These are phyloP conservation scores for Leptographium lundbergii DNA, from an alignment of 2,329 filamentous ascomycete species.

Conservation along the genomic window DNA sequence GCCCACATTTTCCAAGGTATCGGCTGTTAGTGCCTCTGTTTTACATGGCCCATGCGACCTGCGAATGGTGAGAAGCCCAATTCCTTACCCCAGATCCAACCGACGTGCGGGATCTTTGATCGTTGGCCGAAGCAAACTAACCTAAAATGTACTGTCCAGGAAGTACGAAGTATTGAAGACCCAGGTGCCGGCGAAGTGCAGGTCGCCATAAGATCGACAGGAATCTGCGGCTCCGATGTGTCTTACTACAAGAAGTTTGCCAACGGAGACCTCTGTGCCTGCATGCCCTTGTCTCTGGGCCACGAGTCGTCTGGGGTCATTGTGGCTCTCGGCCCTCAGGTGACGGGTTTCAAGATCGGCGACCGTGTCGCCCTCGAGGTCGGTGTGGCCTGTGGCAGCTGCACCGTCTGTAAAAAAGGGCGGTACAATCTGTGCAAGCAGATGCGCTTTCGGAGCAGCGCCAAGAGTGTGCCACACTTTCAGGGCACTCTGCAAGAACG, in stretches of 20 bases:
- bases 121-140: neutral
- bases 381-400: conserved; percentile 39
- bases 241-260: conserved; percentile 62
- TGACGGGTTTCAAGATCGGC: conserved; percentile 38
- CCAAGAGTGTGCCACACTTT: conserved; percentile 50
- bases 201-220: conserved; percentile 51
- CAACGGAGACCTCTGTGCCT: conserved; percentile 57
- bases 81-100: conserved; percentile 5
- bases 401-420: conserved; percentile 37
- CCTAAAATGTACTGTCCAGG: conserved; percentile 22
- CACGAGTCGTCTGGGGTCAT: conserved; percentile 50
- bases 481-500: conserved; percentile 50
- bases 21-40: conserved; percentile 39
- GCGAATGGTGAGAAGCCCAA: conserved; percentile 34
- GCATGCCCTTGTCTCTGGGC: conserved; percentile 51
- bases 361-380: conserved; percentile 48
- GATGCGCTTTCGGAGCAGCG: conserved; percentile 49
- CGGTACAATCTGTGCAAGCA: conserved; percentile 50
- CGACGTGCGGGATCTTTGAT: neutral
- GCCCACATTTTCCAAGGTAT: conserved; percentile 28
- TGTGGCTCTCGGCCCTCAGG: conserved; percentile 39
- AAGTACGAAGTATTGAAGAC: conserved; percentile 34
- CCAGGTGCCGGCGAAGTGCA: conserved; percentile 44
- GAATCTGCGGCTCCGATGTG: conserved; percentile 58
- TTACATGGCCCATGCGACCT: conserved; percentile 44